phyloP scores from a whole-genome alignment of 2,329 filamentous ascomycete genomes.

The Penicillium sp. region DNA sequence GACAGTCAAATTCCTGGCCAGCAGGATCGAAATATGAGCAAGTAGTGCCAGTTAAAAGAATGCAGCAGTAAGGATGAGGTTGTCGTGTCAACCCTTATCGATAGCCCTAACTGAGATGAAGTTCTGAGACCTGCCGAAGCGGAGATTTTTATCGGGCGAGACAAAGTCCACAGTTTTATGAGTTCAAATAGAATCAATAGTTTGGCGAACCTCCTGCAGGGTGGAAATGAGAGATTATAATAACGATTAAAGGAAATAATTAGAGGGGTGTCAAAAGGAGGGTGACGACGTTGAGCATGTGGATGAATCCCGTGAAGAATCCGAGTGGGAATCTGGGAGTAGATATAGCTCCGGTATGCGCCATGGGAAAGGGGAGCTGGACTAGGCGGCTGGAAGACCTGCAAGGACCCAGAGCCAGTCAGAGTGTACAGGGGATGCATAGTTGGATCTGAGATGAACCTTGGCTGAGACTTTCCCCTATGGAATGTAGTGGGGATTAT shows the following conservation, averaged over 20 bases:
- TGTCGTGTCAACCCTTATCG: conserved; percentile 40
- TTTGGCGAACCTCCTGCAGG: conserved; percentile 3
- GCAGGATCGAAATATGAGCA: conserved; percentile 28
- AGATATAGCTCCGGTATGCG: conserved; percentile 31
- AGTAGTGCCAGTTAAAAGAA: conserved; percentile 24
- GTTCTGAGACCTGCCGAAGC: conserved; percentile 23
- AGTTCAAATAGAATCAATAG: conserved; percentile 13
- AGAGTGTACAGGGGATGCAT: conserved; percentile 17
- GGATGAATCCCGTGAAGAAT: conserved; percentile 37
- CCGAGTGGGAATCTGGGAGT: conserved; percentile 22
- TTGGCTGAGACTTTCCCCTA: conserved; percentile 8
- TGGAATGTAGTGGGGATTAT: neutral
- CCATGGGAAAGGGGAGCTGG: conserved; percentile 9
- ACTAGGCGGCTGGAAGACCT: conserved; percentile 10
- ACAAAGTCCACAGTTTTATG: conserved; percentile 17
- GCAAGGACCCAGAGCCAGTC: conserved; percentile 22
- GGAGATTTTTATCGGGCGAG: conserved; percentile 22
- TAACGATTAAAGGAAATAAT: conserved; percentile 2
- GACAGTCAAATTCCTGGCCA: conserved; percentile 26
- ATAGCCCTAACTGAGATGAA: conserved; percentile 27
- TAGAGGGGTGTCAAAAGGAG: conserved; percentile 9
- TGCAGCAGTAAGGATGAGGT: conserved; percentile 35
- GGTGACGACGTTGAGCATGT: conserved; percentile 30
- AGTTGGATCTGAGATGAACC: conserved; percentile 28
- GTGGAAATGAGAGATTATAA: conserved; percentile 1